Base-by-base conservation (phyloP, 176 grass and related monocot species). In the Saccharum officinarum region DNA sequence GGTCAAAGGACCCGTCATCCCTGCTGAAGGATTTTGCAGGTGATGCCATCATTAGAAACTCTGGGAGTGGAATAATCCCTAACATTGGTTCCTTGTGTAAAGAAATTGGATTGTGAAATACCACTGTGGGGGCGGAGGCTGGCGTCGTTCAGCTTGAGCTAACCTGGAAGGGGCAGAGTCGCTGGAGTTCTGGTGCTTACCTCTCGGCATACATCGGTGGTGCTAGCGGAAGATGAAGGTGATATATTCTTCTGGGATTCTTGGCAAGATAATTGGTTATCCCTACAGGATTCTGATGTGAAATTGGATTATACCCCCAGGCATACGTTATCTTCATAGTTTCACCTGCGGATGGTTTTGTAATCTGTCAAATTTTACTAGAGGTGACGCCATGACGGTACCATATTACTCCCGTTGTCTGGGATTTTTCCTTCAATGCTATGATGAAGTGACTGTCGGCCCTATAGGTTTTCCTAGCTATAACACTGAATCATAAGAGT, bases 1-100 rank as follows among this genome's bases (percentile, higher is more conserved):
- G 93, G 60, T 92, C 85, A 25, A 98, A 95, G 80, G 75, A 98
- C 50, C 93, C 95, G 60, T 80, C 86, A 28, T 76, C 83, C 50
- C 61, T 98, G 83, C 78, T 98, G 30, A 94, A 94, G 83, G 93
- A 93, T 70, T 86, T 94, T 80, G 83, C 80, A 65, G 89, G 91
- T n/a, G 70, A 92, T 65, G 73, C 85, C 7, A 85, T 97, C 28
- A 90, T 98, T 76, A 88, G 28, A 83, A 90, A 86, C 75, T 89
- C 68, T 33, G 86, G 86, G 8, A 75, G 55, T 5, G 96, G 96
- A 73, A 85, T 92, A 64, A 85, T 95, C 84, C 96, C 96, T 47
- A 84, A 98, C 80, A 87, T 83, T 76, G 71, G 66, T 44, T 83
- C 87, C 22, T 91, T 98, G 22, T 79, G 85, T 61, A 93, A 84